Conservation (phyloP, 2,329 filamentous ascomycete species). For the Aspergillus bombycis region DNA sequence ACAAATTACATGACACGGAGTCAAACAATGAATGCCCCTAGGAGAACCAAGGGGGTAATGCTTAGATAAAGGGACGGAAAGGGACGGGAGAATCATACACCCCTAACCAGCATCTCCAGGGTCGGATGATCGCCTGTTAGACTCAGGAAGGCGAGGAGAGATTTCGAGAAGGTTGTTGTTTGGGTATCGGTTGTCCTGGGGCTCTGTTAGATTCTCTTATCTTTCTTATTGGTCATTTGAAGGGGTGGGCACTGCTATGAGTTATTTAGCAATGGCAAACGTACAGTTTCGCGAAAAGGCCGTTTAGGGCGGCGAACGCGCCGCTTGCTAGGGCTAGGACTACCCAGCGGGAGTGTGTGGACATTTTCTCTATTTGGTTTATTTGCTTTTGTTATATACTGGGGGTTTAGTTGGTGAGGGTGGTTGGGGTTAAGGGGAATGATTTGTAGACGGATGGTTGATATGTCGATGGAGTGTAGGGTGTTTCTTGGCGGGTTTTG, state of each 20-base stretch:
- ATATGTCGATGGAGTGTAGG: background rate
- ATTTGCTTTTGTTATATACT: background rate
- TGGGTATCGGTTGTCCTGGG: constrained; percentile 62
- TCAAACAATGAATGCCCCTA: background rate
- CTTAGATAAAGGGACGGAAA: background rate
- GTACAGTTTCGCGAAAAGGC: constrained; percentile 68
- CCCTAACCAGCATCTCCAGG: constrained; percentile 56
- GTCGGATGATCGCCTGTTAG: constrained; percentile 42
- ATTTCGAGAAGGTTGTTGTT: constrained; percentile 55
- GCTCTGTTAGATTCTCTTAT: background rate
- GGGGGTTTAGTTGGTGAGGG: constrained; percentile 1
- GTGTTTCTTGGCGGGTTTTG: background rate
- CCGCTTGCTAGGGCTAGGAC: constrained; percentile 63
- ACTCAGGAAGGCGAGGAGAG: constrained; percentile 51
- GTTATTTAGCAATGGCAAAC: no score
- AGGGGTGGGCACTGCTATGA: background rate
- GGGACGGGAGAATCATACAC: constrained; percentile 46
- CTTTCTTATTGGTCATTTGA: background rate
- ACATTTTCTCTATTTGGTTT: constrained; percentile 12
- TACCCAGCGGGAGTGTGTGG: constrained; percentile 47
- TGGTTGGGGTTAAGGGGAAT: background rate
- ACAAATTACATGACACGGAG: constrained; percentile 15
- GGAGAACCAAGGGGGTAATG: background rate
- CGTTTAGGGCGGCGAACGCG: constrained; percentile 65
- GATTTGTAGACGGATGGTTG: background rate